Evolutionary conservation across 2,329 filamentous ascomycete genomes (phyloP).

Genomic region (Sporothrix mexicana): DNA sequence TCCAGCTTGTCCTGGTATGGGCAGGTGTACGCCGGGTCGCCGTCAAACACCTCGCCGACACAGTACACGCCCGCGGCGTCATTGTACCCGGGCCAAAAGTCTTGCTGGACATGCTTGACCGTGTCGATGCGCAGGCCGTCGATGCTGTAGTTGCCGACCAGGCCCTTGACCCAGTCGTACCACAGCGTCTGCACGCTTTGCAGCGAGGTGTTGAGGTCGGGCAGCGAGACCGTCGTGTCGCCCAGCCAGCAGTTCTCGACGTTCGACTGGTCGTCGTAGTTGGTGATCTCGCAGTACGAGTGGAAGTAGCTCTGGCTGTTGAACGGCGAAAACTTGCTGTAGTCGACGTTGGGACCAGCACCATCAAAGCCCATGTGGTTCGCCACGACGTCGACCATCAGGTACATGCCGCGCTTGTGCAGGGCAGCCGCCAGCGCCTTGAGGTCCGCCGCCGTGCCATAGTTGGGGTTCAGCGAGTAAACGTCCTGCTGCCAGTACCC

Average conservation of each 20-base stretch:
- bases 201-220: constrained; percentile 65
- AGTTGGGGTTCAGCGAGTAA: constrained; percentile 58
- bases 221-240: constrained; percentile 61
- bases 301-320: constrained; percentile 66
- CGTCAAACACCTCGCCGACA: constrained; percentile 65
- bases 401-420: constrained; percentile 47
- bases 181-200: constrained; percentile 47
- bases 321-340: constrained; percentile 51
- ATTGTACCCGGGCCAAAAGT: constrained; percentile 63
- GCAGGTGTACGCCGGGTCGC: constrained; percentile 56
- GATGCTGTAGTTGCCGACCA: constrained; percentile 63
- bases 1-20: constrained; percentile 61
- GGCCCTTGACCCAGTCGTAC: constrained; percentile 62
- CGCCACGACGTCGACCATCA: constrained; percentile 58
- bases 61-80: constrained; percentile 62
- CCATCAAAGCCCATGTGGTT: constrained; percentile 59
- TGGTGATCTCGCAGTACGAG: constrained; percentile 57
- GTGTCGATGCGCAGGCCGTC: constrained; percentile 67
- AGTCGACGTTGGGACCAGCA: constrained; percentile 43
- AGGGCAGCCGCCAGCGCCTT: constrained; percentile 57
- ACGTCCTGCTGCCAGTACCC: constrained; percentile 60
- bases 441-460: constrained; percentile 65
- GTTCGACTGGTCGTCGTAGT: constrained; percentile 58
- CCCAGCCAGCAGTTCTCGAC: constrained; percentile 58
- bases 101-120: constrained; percentile 65